These are phyloP conservation scores for Lactarius quietus DNA, from an alignment of 768 basidiomycete genomes.

Conservation along the genomic window DNA sequence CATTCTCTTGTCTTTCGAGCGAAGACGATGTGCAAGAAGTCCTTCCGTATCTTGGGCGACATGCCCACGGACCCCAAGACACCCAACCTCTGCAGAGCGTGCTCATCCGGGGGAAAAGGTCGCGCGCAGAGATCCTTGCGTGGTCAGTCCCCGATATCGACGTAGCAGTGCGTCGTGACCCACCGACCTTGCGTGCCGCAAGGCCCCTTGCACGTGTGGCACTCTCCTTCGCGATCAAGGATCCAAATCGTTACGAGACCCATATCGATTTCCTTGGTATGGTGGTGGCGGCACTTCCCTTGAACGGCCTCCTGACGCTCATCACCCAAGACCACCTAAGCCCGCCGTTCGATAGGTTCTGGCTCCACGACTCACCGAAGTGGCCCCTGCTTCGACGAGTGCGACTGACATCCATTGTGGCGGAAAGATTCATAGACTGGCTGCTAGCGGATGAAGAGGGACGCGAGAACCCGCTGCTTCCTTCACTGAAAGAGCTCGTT, in stretches of 20 bases:
- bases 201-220: too few species aligned
- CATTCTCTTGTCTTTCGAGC: not conserved
- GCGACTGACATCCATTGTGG: not conserved
- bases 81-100: not conserved
- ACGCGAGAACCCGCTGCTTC: not conserved
- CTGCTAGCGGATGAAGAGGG: not conserved
- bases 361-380: not conserved
- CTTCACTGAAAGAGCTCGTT: not conserved
- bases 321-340: not conserved
- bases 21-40: not conserved
- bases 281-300: not conserved
- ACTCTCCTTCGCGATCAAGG: not conserved
- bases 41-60: not conserved
- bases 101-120: not conserved
- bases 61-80: slow-evolving; percentile 7
- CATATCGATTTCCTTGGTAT: not conserved
- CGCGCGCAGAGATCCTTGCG: not conserved
- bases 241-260: not conserved
- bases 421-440: not conserved
- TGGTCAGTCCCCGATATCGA: not conserved
- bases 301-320: not conserved
- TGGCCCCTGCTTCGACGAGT: not conserved
- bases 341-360: accelerated
- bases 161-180: too few species aligned
- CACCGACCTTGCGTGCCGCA: not conserved